Evolutionary conservation across 352 stramenopile species (phyloP), one percentile per base, ranked within the genome.

Genomic region (Phytopythium cucurbitacearum): DNA sequence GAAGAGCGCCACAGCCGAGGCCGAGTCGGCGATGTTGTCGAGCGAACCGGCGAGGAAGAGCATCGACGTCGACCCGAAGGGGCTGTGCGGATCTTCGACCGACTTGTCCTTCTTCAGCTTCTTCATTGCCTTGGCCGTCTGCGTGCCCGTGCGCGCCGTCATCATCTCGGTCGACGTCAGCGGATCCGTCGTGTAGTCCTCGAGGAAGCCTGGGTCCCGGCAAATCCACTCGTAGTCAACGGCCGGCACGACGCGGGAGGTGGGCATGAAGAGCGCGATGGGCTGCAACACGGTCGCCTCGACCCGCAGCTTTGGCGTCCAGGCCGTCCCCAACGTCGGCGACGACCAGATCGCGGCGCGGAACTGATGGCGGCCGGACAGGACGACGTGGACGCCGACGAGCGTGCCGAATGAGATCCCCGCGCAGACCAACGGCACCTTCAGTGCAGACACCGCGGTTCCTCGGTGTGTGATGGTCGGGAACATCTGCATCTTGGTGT

Each of bases 21-120:
- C 48, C 16, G 71, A 55, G 51, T 78, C 80, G 37, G 67, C 69
- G 34, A 83, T 67, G 4, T 68, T 64, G 50, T 87, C 76, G 4
- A 57, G 60, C 1, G 71, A 77, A 9, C 73, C 76, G 28, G 65
- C 64, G 2, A 87, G 45, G 34, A 85, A 69, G 8, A 76, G 55
- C 48, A 57, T 70, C 0, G 67, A 50, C 2, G 69, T 40, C 4
- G 56, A 55, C 35, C 64, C 64, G 45, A 76, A 68, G 1, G 52
- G 33, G 43, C 67, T 76, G 15, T 41, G 12, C 0, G 57, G 35
- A 28, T 68, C 44, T 7, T 60, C 45, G 5, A 73, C 53, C 8
- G 63, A 45, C 12, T 48, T 46, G 36, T 79, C 64, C 41, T 76
- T 61, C 10, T 69, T 45, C n/a, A 81, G 52, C 7, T 54, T 51